Base-by-base conservation (phyloP, 1,284 basidiomycete species). In the Pseudozyma hubeiensis region DNA sequence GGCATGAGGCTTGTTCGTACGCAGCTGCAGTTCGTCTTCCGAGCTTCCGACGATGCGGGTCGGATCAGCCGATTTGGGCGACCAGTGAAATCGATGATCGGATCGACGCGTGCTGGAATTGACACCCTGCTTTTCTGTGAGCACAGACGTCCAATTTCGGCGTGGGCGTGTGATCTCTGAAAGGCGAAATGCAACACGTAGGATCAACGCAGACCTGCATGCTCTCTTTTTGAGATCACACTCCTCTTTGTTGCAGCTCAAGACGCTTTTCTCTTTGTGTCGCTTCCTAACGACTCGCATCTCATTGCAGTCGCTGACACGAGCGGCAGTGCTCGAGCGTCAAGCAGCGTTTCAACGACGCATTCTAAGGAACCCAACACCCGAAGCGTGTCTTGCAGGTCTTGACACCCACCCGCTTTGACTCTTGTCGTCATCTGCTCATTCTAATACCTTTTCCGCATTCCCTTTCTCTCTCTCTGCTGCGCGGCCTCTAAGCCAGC, bases 401-500 rank as follows among this genome's bases (percentile, higher is more conserved):
- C 24, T 24, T 24, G 24, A 24, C 24, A 24, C 24, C 24, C 24
- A 24, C 24, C 24, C 24, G 24, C 24, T 24, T 24, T 24, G 62
- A 64, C 58, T 51, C 40, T 43, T 43, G 40, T 37, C 35, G 35
- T 37, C 14, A 14, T 9, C 8, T 37, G 35, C 35, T 9, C 14
- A 43, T 29, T 33, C 3, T n/a, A 45, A 40, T 17, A 46, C 44
- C 49, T 16, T 13, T 34, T 17, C 17, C 29, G 13, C n/a, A 30
- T 14, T 44, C 39, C 37, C 29, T 7, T 29, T 31, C 17, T n/a
- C 4, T 16, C 40, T 49, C 52, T 59, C 64, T 66, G 70, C 64
- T 67, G 70, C 64, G 64, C 69, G 17, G 34, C 50, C 47, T 48
- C 48, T 34, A 63, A 24, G 53, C 41, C 46, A 66, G 64, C 64